Conservation (phyloP, 2,329 filamentous ascomycete genomes). For the Colletotrichum magnum region DNA sequence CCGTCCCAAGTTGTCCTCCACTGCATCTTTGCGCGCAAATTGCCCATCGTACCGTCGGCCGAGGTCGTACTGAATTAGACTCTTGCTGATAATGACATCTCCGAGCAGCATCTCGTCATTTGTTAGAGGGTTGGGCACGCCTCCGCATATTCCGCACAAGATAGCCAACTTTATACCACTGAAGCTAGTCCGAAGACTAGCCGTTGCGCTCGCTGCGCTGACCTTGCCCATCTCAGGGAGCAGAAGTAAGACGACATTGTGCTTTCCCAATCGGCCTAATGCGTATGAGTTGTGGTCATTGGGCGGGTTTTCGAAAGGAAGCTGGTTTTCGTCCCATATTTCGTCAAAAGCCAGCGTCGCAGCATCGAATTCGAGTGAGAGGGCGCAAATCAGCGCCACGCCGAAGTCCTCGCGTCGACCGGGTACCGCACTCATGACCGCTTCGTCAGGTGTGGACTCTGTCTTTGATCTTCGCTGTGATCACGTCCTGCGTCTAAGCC, state of each 20-base stretch:
- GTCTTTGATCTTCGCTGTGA: neutral
- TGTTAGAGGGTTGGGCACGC: conserved; percentile 44
- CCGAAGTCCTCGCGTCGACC: conserved; percentile 28
- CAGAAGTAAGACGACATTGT: conserved; percentile 46
- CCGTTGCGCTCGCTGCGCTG: conserved; percentile 45
- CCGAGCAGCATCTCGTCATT: conserved; percentile 46
- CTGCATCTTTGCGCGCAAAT: conserved; percentile 45
- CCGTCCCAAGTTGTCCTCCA: conserved; percentile 46
- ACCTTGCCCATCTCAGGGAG: conserved; percentile 48
- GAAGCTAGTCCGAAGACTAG: conserved; percentile 52
- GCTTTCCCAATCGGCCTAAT: conserved; percentile 46
- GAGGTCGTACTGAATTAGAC: conserved; percentile 48
- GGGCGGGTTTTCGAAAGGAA: conserved; percentile 42
- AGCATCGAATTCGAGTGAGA: conserved; percentile 32
- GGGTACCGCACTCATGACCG: neutral
- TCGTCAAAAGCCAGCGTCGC: conserved; percentile 44
- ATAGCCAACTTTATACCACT: conserved; percentile 50
- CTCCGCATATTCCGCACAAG: conserved; percentile 58
- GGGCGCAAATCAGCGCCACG: conserved; percentile 32
- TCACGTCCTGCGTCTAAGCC: too few relatives aligned
- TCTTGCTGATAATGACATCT: conserved; percentile 51
- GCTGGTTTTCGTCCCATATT: conserved; percentile 45
- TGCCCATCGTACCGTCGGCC: conserved; percentile 44
- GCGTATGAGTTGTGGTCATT: conserved; percentile 50
- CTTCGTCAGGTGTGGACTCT: neutral